Evolutionary conservation across 768 basidiomycete species (phyloP).

Genomic region (Xerocomus potaroensis): DNA sequence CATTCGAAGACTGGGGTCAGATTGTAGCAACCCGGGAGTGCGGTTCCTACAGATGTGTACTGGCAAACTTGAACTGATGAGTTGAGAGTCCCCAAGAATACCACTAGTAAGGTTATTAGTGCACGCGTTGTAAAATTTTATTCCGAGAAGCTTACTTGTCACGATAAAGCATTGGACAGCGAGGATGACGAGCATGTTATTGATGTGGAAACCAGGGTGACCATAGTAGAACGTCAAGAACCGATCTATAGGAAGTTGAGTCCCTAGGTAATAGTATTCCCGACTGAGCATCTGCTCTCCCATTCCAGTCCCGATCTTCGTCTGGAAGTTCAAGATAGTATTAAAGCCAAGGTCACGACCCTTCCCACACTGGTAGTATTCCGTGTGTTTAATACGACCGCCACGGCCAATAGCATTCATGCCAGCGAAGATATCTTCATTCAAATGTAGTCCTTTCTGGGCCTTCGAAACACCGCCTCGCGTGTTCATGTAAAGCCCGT

Average conservation of each 20-base stretch:
- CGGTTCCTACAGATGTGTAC: constrained; percentile 67
- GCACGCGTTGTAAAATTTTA: neutral
- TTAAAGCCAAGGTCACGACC: constrained; percentile 98
- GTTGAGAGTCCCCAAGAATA: constrained; percentile 92
- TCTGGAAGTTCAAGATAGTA: constrained; percentile 99
- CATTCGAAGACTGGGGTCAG: constrained; percentile 89
- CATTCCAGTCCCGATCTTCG: constrained; percentile 99
- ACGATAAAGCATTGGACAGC: constrained; percentile 95
- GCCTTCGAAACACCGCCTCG: constrained; percentile 99
- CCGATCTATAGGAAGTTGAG: constrained; percentile 94
- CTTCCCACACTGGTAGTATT: constrained; percentile 99
- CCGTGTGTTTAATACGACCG: constrained; percentile 96
- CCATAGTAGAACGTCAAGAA: constrained; percentile 99
- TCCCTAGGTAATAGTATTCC: constrained; percentile 98
- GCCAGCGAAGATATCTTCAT: constrained; percentile 99
- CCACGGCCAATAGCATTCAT: constrained; percentile 98
- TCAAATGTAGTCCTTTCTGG: constrained; percentile 97
- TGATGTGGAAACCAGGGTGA: constrained; percentile 99
- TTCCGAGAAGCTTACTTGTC: constrained; percentile 56
- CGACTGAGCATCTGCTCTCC: constrained; percentile 99
- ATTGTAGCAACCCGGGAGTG: constrained; percentile 92
- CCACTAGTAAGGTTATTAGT: constrained; percentile 51
- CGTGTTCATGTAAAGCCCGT: constrained; percentile 95
- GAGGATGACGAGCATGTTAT: constrained; percentile 98
- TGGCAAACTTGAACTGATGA: constrained; percentile 74